Evolutionary conservation across 768 basidiomycete species (phyloP).

Genomic region (Tulasnella sp.): DNA sequence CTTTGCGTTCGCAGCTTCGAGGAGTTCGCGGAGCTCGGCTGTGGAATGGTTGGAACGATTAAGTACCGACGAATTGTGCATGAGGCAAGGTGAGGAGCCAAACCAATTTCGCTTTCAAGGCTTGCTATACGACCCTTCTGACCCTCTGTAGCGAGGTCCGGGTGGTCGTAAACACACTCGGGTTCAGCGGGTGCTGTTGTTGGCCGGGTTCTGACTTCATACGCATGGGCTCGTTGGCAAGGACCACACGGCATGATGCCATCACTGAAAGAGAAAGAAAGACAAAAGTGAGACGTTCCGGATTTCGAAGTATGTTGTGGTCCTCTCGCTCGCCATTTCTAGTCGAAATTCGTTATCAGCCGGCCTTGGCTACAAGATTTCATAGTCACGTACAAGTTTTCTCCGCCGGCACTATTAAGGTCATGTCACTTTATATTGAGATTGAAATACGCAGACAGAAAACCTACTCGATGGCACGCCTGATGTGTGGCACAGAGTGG

Average conservation of each 20-base stretch:
- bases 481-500: not conserved
- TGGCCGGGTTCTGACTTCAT: not conserved
- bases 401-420: not conserved
- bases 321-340: not conserved
- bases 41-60: not conserved
- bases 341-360: not conserved
- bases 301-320: not conserved
- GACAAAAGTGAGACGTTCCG: not conserved
- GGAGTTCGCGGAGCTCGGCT: not conserved
- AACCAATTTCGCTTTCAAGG: not conserved
- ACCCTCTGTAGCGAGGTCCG: constrained; percentile 4
- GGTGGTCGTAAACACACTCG: constrained; percentile 1
- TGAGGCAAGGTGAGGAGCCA: not conserved
- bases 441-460: not conserved
- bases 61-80: not conserved
- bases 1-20: not conserved
- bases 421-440: not conserved
- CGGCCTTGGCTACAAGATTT: not conserved
- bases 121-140: not conserved
- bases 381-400: not conserved
- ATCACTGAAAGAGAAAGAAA: not conserved
- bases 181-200: not conserved
- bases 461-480: not conserved
- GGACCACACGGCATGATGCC: not conserved
- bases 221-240: not conserved